Base-by-base conservation (phyloP, 495 filamentous ascomycete genomes). In the Parathielavia hyrcaniae region DNA sequence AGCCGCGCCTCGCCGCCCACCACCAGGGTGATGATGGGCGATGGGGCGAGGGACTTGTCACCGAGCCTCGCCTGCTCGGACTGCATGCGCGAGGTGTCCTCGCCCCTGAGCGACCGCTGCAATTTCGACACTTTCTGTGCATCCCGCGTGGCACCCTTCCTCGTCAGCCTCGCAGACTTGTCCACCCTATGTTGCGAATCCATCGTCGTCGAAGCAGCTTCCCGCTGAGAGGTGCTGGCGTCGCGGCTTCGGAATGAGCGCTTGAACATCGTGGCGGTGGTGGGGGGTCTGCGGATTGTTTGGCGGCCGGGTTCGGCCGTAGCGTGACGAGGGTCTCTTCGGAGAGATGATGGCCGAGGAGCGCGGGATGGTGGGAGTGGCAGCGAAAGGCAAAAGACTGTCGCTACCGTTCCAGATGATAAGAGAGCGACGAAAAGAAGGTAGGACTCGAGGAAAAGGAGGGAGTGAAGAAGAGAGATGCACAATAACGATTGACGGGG, bases 1-100 rank as follows among this genome's bases (percentile, higher is more conserved):
- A 96, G 79, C 62, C 90, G 86, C 69, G 85, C 83, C 59, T 95
- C 90, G 49, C 71, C 75, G 36, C 91, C 89, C 63, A 96, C 85
- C 64, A 87, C 79, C 65, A 96, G 75, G 52, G 89, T 92, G 69
- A 95, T 75, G 72, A 95, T 92, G 61, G 88, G 85, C 61, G 86
- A 89, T 58, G 84, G 72, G 38, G 70, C 69, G 63, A 72, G 46
- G 53, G 64, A 61, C 55, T 69, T 65, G 55, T 69, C 72, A 59
- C 66, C 67, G 79, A 70, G 65, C 69, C 72, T 72, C 70, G 78
- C 69, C 82, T 85, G 67, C 45, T 50, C 43, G 32, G 55, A 20
- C 47, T 55, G 60, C 53, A 60, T 61, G 57, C 69, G 57, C 58
- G 57, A 65, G 57, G 61, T 54, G 34, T 68, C 62, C 58, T 71